phyloP scores from a whole-genome alignment of 306 rosid genomes.

The Quercus mongolica region DNA sequence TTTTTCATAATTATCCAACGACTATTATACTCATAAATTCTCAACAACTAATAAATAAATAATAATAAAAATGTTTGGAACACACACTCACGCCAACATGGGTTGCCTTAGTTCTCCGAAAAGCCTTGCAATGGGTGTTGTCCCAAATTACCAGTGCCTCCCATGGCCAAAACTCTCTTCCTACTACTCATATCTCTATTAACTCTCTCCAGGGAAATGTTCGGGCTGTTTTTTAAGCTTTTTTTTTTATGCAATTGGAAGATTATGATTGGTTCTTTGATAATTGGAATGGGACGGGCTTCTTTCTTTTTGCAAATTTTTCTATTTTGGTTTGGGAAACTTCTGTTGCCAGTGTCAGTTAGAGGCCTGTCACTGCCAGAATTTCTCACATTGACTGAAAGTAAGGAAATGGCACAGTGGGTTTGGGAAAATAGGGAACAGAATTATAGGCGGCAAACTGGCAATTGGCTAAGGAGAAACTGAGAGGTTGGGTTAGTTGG shows the following conservation, averaged over 20 bases:
- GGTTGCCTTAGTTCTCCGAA: slow-evolving; percentile 16
- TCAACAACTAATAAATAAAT: too few species aligned
- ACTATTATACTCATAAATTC: too few species aligned
- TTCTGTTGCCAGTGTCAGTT: neutral
- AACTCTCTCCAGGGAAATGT: neutral
- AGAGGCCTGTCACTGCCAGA: neutral
- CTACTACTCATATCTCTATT: slow-evolving; percentile 26
- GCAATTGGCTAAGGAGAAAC: too few species aligned
- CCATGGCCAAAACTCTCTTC: slow-evolving; percentile 65
- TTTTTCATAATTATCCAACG: too few species aligned
- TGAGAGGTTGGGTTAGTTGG: too few species aligned
- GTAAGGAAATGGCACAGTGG: neutral
- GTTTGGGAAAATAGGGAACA: too few species aligned
- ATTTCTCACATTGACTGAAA: neutral
- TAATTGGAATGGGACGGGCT: neutral
- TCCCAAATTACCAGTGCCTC: slow-evolving; percentile 93
- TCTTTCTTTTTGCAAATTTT: neutral
- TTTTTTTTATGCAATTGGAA: neutral
- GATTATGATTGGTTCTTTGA: neutral
- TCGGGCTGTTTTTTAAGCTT: too few species aligned
- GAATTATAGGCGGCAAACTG: too few species aligned
- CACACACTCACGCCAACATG: too few species aligned
- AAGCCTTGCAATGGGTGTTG: slow-evolving; percentile 73
- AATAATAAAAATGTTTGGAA: too few species aligned
- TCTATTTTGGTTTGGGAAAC: neutral